Base-by-base conservation (phyloP, 495 filamentous ascomycete genomes). In the Cairneyella variabilis region DNA sequence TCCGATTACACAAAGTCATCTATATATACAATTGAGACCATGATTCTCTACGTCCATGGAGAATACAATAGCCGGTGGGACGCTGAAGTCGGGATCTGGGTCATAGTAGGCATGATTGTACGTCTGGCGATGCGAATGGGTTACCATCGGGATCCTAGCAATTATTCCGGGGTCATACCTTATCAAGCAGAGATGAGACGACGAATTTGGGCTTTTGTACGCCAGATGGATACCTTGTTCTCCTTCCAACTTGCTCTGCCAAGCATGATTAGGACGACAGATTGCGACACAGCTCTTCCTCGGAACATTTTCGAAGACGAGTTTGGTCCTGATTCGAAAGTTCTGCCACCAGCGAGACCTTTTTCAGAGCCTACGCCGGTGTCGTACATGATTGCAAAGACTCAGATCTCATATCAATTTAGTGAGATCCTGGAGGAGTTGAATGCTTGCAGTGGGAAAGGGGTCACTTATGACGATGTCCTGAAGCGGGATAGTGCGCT, bases 251-350 rank as follows among this genome's bases (percentile, higher is more conserved):
- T 90, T 46, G 91, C 91, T 5, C 69, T 97, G 34, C 93, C 93
- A n/a, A 82, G 78, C 47, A 96, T 96, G 86, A 83, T 96, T 16
- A 83, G 90, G 49, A 72, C 80, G 14, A 75, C 83, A 9, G 90
- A 96, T 65, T 91, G 81, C 53, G 95, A 99, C 62, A 88, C 89
- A 0, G 82, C 88, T 49, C 68, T 96, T 28, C 93, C 93, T 14
- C 79, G 86, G 56, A 99, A 97, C 66, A 75, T 97, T 21, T 92
- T 90, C 64, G 93, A 99, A 63, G 92, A 97, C 59, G 95, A 97
- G 60, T 88, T 97, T 41, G 83, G 86, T 41, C 86, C 91, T 41
- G 83, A 86, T 42, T 88, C 79, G 58, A 86, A 86, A 63, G 74
- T 76, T 8, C 72, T 97, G 21, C 93, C 93, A 10, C 80, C 83